Evolutionary conservation across 2,329 filamentous ascomycete species (phyloP), one percentile per base, ranked within the genome.

Genomic region (Ascomycota sp.): DNA sequence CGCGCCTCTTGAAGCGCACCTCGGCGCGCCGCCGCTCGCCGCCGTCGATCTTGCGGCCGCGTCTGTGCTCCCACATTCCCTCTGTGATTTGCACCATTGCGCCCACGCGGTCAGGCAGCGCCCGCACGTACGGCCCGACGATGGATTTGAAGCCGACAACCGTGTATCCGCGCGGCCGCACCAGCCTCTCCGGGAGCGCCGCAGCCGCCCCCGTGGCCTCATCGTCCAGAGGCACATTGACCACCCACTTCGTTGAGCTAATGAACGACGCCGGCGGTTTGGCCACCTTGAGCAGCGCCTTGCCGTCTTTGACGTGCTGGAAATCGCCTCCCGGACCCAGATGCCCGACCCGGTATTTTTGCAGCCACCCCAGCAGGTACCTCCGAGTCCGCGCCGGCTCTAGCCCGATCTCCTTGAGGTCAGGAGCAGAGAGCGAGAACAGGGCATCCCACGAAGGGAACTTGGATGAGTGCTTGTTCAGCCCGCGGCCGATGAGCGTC

Each of bases 31-130:
- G 70, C 51, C 89, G 74, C 63, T 98, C 89, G 63, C 89, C 89
- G 46, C 89, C 89, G 54, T 95, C 85, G 40, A 98, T 75, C 73
- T 95, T 95, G 45, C 72, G 71, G 20, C 89, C 86, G 43, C 75
- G 67, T 48, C 67, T 75, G 44, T 83, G 64, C 59, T 95, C 86
- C 89, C 86, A 95, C 61, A 95, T 76, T 8, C 86, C 83, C 51
- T 94, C 85, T 33, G 74, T 70, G 15, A 80, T 65, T 37, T 63
- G 61, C 40, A 95, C 63, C 30, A 63, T 60, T 8, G 75, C 79
- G 7, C 69, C 72, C 25, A 59, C 56, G 1, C 69, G 65, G 1
- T 67, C 68, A 51, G 77, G 74, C 20, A 85, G 47, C 4, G 72
- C 69, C 46, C 75, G 59, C 5, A 83, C 67, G 42, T 73, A 77